phyloP scores from a whole-genome alignment of 495 filamentous ascomycete genomes.

The Neurospora hispaniola region DNA sequence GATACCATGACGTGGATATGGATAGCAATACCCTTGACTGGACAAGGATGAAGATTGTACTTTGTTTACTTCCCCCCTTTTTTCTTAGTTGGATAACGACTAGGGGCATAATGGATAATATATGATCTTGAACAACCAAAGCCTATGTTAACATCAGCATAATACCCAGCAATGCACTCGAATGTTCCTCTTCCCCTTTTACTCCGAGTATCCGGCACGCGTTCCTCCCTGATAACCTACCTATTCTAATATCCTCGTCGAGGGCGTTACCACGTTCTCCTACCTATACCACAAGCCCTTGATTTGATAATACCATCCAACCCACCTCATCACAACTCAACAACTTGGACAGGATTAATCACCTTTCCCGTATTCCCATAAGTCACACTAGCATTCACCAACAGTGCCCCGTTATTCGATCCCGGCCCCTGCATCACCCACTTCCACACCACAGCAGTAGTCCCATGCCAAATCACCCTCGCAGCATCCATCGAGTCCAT shows the following conservation, averaged over 20 bases:
- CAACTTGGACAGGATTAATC: conserved; percentile 36
- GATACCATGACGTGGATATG: not conserved
- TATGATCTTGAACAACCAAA: not conserved
- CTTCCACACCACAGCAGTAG: conserved; percentile 59
- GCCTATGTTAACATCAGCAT: too few species aligned
- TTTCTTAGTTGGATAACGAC: not conserved
- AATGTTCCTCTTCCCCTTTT: too few species aligned
- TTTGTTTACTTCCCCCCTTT: not conserved
- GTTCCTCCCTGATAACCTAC: too few species aligned
- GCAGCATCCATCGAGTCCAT: conserved; percentile 43
- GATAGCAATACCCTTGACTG: not conserved
- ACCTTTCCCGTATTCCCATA: conserved; percentile 55
- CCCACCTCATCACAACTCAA: conserved; percentile 17
- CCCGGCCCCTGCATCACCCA: conserved; percentile 50
- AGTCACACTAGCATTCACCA: conserved; percentile 74
- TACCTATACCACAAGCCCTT: too few species aligned
- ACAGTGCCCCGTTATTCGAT: conserved; percentile 48
- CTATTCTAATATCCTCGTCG: too few species aligned
- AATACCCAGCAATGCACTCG: too few species aligned
- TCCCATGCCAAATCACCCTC: conserved; percentile 50
- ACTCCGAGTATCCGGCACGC: too few species aligned
- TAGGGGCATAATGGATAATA: not conserved
- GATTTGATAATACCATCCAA: not conserved
- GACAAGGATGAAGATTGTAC: not conserved
- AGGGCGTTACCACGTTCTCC: too few species aligned